Base-by-base conservation (phyloP, 306 rosid species). In the Hippophae rhamnoides region DNA sequence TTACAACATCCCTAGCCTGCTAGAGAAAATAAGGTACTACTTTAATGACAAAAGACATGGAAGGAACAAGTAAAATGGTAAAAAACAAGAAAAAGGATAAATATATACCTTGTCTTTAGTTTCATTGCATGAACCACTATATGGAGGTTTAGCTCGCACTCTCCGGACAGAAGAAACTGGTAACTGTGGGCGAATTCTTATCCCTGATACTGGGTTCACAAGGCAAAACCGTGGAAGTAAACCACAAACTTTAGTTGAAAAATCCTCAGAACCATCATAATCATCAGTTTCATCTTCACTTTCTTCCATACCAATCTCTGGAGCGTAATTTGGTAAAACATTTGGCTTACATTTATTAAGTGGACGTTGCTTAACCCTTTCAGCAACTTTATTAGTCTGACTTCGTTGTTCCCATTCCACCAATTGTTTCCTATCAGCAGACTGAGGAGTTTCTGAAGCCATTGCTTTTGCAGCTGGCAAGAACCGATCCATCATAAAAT, bases 391-490 rank as follows among this genome's bases (percentile, higher is more conserved):
- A 66, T 69, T 75, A n/a, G 67, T 42, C 71, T 66, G 79, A 56
- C 77, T 83, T 6, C 70, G 79, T 47, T 81, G 84, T 56, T 85
- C 82, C 69, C 59, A 57, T 59, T 70, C 69, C 71, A 64, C 66
- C 43, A 45, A 62, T 57, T 64, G 72, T 71, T 81, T 90, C 70
- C 74, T 79, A 59, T 68, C 63, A 61, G 75, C 62, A 76, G 74
- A 64, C 43, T 73, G 84, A 55, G 82, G 83, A 31, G 79, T 64
- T 55, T 85, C 89, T 27, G 81, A 78, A 72, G 76, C 85, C 87
- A 85, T 74, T 58, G 92, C 96, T 72, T 87, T 82, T 8, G 98
- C 98, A 59, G 98, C 96, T 55, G 86, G 87, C 67, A 92, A 70
- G 73, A 92, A 92, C 52, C 98, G 76, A 51, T 74, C 89, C 69